A percentile compares a stretch with the other conserved stretches of the same genome.
Evolutionary conservation across 2,329 filamentous ascomycete species (phyloP).

Genomic region (Sodiomyces alkalinus): DNA sequence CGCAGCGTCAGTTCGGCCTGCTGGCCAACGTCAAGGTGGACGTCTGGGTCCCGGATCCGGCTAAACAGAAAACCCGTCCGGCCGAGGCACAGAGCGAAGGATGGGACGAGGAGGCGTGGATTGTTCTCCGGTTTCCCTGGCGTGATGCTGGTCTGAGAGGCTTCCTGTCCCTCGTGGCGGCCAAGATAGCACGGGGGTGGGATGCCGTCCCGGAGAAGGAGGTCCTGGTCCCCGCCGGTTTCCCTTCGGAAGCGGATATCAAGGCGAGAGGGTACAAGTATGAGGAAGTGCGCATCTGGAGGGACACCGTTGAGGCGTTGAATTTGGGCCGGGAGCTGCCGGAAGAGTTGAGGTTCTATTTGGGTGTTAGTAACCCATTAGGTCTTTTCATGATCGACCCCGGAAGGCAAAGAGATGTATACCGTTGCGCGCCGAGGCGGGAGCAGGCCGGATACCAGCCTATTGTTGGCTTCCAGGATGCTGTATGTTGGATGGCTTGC

Average conservation of each 20-base stretch:
- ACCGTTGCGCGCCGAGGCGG: constrained; percentile 41
- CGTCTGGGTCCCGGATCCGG: constrained; percentile 53
- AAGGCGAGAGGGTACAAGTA: constrained; percentile 40
- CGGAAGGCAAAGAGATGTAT: constrained; percentile 38
- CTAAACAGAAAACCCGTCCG: no score
- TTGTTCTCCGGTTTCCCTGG: constrained; percentile 55
- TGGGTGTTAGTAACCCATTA: constrained; percentile 51
- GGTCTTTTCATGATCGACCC: constrained; percentile 55
- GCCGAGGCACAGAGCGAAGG: constrained; percentile 29
- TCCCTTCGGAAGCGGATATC: constrained; percentile 42
- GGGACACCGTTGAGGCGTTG: constrained; percentile 36
- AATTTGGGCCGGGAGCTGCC: constrained; percentile 45
- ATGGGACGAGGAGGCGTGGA: constrained; percentile 31
- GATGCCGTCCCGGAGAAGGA: constrained; percentile 42
- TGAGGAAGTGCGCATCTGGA: constrained; percentile 51
- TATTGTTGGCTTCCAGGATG: constrained; percentile 53
- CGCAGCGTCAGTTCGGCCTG: constrained; percentile 51
- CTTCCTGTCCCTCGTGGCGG: constrained; percentile 24
- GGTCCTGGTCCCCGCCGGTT: constrained; percentile 49
- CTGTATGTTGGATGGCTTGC: constrained; percentile 29
- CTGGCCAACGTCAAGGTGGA: constrained; percentile 56
- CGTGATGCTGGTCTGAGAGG: constrained; percentile 32
- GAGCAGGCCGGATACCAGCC: constrained; percentile 48
- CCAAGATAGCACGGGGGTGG: constrained; percentile 34
- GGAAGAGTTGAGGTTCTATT: constrained; percentile 44